These are phyloP conservation scores for Salisapilia sapeloensis DNA, from an alignment of 352 stramenopile species.

Conservation along the genomic window DNA sequence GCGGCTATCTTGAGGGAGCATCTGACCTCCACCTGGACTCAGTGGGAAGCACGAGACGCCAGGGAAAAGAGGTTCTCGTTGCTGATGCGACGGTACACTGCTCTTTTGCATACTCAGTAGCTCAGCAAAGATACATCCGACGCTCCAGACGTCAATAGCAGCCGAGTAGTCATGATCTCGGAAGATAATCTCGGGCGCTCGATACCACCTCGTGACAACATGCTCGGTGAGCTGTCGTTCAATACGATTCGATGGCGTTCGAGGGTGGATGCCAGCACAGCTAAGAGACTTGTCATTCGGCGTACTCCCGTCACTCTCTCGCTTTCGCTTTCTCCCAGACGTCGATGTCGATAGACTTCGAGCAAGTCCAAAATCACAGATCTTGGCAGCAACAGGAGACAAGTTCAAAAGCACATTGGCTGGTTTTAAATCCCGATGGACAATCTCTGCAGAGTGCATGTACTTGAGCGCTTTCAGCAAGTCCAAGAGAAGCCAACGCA, in stretches of 20 bases:
- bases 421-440: slow-evolving; percentile 79
- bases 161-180: slow-evolving; percentile 77
- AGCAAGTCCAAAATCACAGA: slow-evolving; percentile 74
- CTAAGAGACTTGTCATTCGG: slow-evolving; percentile 41
- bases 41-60: slow-evolving; percentile 84
- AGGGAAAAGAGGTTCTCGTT: slow-evolving; percentile 88
- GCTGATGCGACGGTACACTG: slow-evolving; percentile 88
- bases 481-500: slow-evolving; percentile 73
- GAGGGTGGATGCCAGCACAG: slow-evolving; percentile 46
- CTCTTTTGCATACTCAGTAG: slow-evolving; percentile 94
- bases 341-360: slow-evolving; percentile 45
- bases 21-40: slow-evolving; percentile 55
- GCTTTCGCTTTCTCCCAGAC: slow-evolving; percentile 43
- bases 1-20: slow-evolving; percentile 64
- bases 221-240: slow-evolving; percentile 89
- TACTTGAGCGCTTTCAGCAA: slow-evolving; percentile 81
- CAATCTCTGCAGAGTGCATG: slow-evolving; percentile 80
- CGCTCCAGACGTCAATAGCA: slow-evolving; percentile 78
- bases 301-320: slow-evolving; percentile 17
- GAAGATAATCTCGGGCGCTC: slow-evolving; percentile 91
- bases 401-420: slow-evolving; percentile 79
- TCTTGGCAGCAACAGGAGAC: slow-evolving; percentile 75
- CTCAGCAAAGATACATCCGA: slow-evolving; percentile 93
- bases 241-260: slow-evolving; percentile 57
- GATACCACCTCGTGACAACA: slow-evolving; percentile 91